These are phyloP conservation scores for Hymenoscyphus infarciens DNA, from an alignment of 2,329 filamentous ascomycete species.

Conservation along the genomic window DNA sequence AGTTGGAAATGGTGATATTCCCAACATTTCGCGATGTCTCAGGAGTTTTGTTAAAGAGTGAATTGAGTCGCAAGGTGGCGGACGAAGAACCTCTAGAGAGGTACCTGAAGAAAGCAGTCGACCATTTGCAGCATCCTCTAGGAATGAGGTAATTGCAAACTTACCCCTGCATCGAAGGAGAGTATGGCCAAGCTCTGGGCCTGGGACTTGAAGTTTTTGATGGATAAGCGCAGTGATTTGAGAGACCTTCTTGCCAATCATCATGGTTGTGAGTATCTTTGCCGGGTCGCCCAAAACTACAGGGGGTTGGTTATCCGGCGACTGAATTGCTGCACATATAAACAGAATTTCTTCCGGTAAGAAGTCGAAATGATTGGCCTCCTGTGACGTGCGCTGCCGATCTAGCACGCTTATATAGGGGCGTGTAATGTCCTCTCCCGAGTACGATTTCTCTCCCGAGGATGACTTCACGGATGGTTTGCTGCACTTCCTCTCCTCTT, in stretches of 20 bases:
- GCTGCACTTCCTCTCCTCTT: background rate
- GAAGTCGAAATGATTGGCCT: conserved; percentile 21
- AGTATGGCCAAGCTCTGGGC: conserved; percentile 45
- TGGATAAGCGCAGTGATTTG: conserved; percentile 5
- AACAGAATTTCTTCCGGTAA: conserved; percentile 17
- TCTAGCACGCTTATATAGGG: background rate
- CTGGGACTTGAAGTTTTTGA: conserved; percentile 10
- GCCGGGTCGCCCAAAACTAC: background rate
- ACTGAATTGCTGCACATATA: conserved; percentile 7
- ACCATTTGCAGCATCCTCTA: conserved; percentile 20
- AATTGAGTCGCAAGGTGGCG: background rate
- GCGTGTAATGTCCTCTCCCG: background rate
- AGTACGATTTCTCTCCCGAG: no score
- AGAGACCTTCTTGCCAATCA: conserved; percentile 9
- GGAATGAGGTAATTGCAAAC: conserved; percentile 19
- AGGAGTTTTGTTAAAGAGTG: conserved; percentile 18
- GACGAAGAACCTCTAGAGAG: background rate
- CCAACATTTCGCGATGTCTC: conserved; percentile 28
- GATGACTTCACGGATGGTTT: background rate
- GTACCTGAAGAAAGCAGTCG: background rate
- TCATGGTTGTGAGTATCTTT: conserved; percentile 6
- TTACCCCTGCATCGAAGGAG: conserved; percentile 52
- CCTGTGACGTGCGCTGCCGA: background rate
- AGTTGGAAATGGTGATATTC: conserved; percentile 20
- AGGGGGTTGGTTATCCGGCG: background rate